Evolutionary conservation across 768 basidiomycete genomes (phyloP).

Genomic region (Ramaria rubella): DNA sequence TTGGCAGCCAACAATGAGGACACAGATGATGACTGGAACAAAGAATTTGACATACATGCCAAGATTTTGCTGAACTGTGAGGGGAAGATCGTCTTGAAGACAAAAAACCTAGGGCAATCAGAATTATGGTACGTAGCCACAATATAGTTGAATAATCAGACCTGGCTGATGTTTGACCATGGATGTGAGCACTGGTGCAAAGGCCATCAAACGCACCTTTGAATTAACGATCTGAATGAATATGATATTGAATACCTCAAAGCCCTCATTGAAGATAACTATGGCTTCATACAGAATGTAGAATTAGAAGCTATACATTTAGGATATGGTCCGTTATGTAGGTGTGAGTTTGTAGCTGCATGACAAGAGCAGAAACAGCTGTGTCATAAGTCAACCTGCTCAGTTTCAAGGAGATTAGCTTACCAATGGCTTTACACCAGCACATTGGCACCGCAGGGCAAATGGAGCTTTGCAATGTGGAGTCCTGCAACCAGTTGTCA

Average conservation of each 20-base stretch:
- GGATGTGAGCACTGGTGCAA: slow-evolving; percentile 4
- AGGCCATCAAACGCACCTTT: slow-evolving; percentile 15
- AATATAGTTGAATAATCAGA: no score
- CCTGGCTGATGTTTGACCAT: neutral
- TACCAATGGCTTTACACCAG: slow-evolving; percentile 17
- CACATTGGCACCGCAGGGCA: no score
- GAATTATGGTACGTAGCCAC: slow-evolving; percentile 18
- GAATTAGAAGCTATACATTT: slow-evolving; percentile 6
- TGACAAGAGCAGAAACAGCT: no score
- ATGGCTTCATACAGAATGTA: neutral
- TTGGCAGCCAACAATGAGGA: neutral
- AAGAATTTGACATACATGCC: neutral
- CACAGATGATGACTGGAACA: slow-evolving; percentile 3
- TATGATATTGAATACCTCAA: slow-evolving; percentile 19
- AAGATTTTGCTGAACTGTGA: neutral
- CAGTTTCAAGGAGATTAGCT: slow-evolving; percentile 6
- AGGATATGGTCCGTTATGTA: slow-evolving; percentile 19
- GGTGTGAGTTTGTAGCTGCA: slow-evolving; percentile 17
- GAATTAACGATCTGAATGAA: slow-evolving; percentile 19
- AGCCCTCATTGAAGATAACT: slow-evolving; percentile 16
- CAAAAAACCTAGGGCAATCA: slow-evolving; percentile 17
- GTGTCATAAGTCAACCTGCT: no score
- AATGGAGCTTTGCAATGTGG: slow-evolving; percentile 16
- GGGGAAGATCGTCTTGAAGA: slow-evolving; percentile 9
- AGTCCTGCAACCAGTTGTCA: neutral